Conservation (phyloP, 129 eudicot genomes). For the Artemisia annua region DNA sequence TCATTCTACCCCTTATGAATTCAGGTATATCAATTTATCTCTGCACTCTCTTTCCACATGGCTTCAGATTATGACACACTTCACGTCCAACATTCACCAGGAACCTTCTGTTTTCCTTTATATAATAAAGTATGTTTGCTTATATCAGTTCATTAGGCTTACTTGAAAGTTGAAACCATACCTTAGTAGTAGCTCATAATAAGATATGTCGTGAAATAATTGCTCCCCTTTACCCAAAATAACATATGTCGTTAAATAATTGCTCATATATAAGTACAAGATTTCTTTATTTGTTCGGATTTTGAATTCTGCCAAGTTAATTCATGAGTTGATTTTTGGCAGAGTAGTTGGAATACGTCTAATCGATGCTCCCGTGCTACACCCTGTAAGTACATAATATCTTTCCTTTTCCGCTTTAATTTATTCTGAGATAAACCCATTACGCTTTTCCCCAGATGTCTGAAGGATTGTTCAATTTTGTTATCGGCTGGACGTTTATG, state of each 20-base stretch:
- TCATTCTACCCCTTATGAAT: conserved; percentile 72
- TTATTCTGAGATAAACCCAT: conserved; percentile 11
- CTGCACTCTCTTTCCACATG: conserved; percentile 1
- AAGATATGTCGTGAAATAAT: no score
- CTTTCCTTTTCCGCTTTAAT: neutral
- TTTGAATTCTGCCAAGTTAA: conserved; percentile 17
- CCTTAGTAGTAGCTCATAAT: neutral
- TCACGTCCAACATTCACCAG: no score
- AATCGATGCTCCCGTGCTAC: conserved; percentile 93
- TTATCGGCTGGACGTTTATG: conserved; percentile 90
- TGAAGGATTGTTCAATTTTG: conserved; percentile 93
- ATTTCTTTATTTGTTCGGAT: neutral
- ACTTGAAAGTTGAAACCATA: no score
- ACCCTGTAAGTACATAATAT: conserved; percentile 55
- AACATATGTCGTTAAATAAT: neutral
- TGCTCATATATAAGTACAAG: no score
- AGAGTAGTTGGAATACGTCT: conserved; percentile 89
- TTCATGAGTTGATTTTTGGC: conserved; percentile 51
- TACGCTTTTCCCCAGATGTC: conserved; percentile 54
- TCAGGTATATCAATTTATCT: conserved; percentile 49
- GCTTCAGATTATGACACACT: neutral
- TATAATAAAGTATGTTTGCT: no score
- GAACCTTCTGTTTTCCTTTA: no score
- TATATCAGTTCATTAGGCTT: no score
- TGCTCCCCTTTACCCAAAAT: no score